A percentile compares a stretch with the other conserved stretches of the same genome.
Evolutionary conservation across 108 stramenopile species (phyloP).

Genomic region (Cyclostephanos invisitatus): DNA sequence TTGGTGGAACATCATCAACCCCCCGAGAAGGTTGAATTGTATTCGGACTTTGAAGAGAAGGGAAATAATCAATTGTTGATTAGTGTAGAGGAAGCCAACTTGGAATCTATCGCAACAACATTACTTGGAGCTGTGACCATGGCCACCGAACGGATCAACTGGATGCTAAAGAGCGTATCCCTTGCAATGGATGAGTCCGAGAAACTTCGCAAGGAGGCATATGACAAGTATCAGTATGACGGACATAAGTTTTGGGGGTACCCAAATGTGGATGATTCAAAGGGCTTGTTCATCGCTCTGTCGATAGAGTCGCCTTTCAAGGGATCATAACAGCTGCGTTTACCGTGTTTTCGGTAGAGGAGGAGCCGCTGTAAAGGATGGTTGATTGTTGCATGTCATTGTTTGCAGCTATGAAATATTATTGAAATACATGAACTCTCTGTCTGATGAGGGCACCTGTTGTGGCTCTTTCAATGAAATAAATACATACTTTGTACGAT

Average conservation of each 20-base stretch:
- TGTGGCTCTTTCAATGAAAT: no score
- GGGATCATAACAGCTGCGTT: not conserved
- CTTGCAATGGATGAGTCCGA: conserved; percentile 51
- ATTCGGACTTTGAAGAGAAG: conserved; percentile 7
- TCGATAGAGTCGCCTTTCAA: conserved; percentile 22
- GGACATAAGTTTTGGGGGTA: conserved; percentile 50
- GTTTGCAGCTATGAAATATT: not conserved
- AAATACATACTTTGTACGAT: no score
- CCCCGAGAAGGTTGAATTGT: conserved; percentile 42
- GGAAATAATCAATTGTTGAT: not conserved
- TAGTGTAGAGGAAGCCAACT: conserved; percentile 7
- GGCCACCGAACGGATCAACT: conserved; percentile 45
- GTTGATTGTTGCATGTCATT: not conserved
- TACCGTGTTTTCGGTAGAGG: not conserved
- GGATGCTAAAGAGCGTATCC: conserved; percentile 42
- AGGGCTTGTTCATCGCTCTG: conserved; percentile 38
- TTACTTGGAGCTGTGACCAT: conserved; percentile 43
- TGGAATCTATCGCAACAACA: conserved; percentile 35
- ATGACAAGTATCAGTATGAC: conserved; percentile 39
- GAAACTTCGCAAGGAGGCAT: conserved; percentile 45
- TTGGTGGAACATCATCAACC: conserved; percentile 35
- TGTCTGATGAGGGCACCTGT: not conserved
- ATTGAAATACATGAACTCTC: not conserved
- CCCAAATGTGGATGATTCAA: conserved; percentile 36
- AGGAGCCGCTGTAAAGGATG: not conserved